A percentile compares a stretch with the other conserved stretches of the same genome.
Conservation (phyloP, 495 filamentous ascomycete genomes). For the Xylaria nigripes region DNA sequence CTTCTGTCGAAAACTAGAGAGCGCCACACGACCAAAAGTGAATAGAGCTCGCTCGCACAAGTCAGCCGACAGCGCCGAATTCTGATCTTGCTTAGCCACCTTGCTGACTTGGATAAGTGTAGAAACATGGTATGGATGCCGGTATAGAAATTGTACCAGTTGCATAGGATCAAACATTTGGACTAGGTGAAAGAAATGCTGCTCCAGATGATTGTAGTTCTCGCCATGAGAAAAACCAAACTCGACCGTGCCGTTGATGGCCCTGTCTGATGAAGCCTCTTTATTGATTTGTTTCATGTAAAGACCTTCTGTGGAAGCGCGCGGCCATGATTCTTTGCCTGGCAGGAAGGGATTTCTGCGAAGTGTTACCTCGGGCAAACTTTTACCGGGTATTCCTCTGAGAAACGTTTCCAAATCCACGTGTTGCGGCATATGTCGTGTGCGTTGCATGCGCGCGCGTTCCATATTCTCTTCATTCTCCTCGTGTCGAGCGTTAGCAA, state of each 20-base stretch:
- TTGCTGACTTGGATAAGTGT: slow-evolving; percentile 89
- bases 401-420: slow-evolving; percentile 65
- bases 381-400: slow-evolving; percentile 50
- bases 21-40: slow-evolving; percentile 77
- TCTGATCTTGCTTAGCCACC: slow-evolving; percentile 80
- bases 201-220: slow-evolving; percentile 70
- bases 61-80: slow-evolving; percentile 76
- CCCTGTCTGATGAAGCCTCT: slow-evolving; percentile 3
- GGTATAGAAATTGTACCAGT: slow-evolving; percentile 36
- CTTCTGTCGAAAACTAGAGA: slow-evolving; percentile 66
- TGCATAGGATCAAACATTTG: slow-evolving; percentile 71
- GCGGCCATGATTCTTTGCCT: slow-evolving; percentile 88
- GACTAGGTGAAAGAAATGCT: slow-evolving; percentile 68
- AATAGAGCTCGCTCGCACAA: slow-evolving; percentile 88
- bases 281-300: slow-evolving; percentile 69
- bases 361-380: slow-evolving; percentile 59
- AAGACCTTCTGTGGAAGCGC: slow-evolving; percentile 68
- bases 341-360: slow-evolving; percentile 78
- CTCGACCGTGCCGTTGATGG: slow-evolving; percentile 43
- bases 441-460: slow-evolving; percentile 32
- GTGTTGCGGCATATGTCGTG: slow-evolving; percentile 44
- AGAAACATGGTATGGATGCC: slow-evolving; percentile 71
- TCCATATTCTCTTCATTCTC: slow-evolving; percentile 46
- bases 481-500: slow-evolving; percentile 54
- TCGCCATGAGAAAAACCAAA: slow-evolving; percentile 70